Percentiles rank a stretch among this genome's conserved stretches.
These are phyloP conservation scores for Oldenlandia corymbosa DNA, from an alignment of 257 asterid species.

Conservation along the genomic window DNA sequence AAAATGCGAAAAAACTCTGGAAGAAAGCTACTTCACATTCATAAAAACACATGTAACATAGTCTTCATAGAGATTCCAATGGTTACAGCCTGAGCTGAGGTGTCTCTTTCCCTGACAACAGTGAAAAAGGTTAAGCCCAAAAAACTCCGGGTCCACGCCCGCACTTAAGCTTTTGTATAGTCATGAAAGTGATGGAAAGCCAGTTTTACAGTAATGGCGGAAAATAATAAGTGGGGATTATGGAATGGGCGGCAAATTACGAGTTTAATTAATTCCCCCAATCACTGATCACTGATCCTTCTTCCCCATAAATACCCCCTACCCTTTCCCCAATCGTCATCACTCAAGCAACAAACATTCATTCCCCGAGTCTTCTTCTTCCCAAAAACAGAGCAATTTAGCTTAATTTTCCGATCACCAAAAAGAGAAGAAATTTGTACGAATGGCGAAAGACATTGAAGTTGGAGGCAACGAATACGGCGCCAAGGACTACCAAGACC, in stretches of 20 bases:
- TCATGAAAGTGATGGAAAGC: slow-evolving; percentile 5
- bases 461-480: slow-evolving; percentile 40
- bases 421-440: no score
- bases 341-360: slow-evolving; percentile 1
- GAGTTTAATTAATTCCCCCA: slow-evolving; percentile 9
- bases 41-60: no score
- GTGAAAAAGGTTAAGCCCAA: no score
- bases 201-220: background rate
- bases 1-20: no score
- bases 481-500: slow-evolving; percentile 61
- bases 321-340: slow-evolving; percentile 2
- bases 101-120: no score
- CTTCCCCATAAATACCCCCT: slow-evolving; percentile 40
- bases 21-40: no score
- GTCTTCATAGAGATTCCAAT: no score
- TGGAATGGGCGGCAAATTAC: slow-evolving; percentile 33
- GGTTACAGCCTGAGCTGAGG: no score
- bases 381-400: no score
- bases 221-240: background rate
- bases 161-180: background rate
- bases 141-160: no score
- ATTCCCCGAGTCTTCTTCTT: background rate
- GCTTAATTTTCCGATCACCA: no score
- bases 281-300: background rate
- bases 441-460: slow-evolving; percentile 52